Evolutionary conservation across 2,329 filamentous ascomycete genomes (phyloP), one percentile per base, ranked within the genome.

Genomic region (Penicillium frequentans): DNA sequence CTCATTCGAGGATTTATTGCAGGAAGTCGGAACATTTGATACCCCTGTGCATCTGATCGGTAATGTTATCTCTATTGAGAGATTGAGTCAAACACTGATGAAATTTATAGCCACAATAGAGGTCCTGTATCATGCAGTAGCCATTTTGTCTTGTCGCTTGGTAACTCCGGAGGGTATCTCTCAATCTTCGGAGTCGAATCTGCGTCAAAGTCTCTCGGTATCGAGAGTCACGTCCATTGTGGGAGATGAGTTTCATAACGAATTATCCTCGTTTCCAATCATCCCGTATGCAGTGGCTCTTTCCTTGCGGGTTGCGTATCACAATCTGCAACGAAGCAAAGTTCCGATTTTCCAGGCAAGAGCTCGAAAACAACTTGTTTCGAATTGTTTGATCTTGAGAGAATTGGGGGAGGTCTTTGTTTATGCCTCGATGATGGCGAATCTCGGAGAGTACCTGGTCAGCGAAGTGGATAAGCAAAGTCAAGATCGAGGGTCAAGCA

Each of bases 191-290:
- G 51, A 53, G 10, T 35, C 51, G 3, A 48, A 42, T 19, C 8
- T 53, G 13, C 51, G 51, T 16, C 51, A 53, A 27, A 47, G 43
- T 23, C 31, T 53, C 23, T 53, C 51, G 23, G 51, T 44, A 39
- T 35, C 21, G 21, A 53, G 43, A 39, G 43, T 53, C 7, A 53
- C 51, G 3, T 53, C 31, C 21, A 53, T 53, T 11, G 51, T 53
- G 2, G 51, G 51, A 27, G 51, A 53, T 19, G 51, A 53, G 23
- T 47, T 53, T n/a, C 43, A 47, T 16, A 47, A 47, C 13, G 21
- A 53, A 16, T 29, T 53, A 27, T 39, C 39, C n/a, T 47, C 26
- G 8, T 47, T 39, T 33, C 48, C 48, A 14, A 42, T 50, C 8
- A 27, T 50, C 13, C 48, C 48, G 3, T 50, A 50, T 29, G 31